Conservation (phyloP, 371 early-diverging fungal species). For the Mucor irregularis region DNA sequence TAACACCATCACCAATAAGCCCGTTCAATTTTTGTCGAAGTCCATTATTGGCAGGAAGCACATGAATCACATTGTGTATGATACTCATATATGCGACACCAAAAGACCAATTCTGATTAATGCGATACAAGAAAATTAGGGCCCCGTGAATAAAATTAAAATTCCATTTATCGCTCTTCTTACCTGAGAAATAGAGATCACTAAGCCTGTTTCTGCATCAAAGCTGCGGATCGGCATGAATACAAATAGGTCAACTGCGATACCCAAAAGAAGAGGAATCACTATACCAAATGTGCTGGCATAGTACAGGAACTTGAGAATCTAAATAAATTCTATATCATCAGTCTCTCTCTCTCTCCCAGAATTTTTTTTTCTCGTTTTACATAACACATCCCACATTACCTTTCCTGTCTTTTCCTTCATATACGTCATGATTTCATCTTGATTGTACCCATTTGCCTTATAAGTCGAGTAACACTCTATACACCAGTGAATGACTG, state of each 20-base stretch:
- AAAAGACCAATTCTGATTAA: conserved; percentile 57
- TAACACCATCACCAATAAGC: conserved; percentile 30
- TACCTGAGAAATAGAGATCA: conserved; percentile 56
- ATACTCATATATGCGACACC: conserved; percentile 61
- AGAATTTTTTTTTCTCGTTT: neutral
- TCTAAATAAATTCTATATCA: neutral
- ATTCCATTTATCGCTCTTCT: conserved; percentile 1
- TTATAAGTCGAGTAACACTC: conserved; percentile 16
- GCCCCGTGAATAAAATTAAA: no score
- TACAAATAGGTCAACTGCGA: conserved; percentile 58
- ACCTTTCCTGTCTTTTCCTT: conserved; percentile 14
- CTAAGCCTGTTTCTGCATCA: conserved; percentile 33
- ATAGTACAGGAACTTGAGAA: conserved; percentile 34
- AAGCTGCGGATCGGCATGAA: conserved; percentile 52
- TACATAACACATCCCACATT: no score
- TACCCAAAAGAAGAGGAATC: conserved; percentile 54
- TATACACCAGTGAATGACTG: conserved; percentile 21
- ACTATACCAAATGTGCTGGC: conserved; percentile 47
- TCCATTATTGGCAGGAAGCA: conserved; percentile 47
- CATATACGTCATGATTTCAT: conserved; percentile 4
- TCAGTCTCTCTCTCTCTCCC: neutral
- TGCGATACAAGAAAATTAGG: neutral
- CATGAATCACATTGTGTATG: conserved; percentile 42
- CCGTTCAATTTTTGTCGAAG: conserved; percentile 33
- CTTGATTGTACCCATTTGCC: neutral